Base-by-base conservation (phyloP, 2,329 filamentous ascomycete genomes). In the Conoideocrella luteorostrata region DNA sequence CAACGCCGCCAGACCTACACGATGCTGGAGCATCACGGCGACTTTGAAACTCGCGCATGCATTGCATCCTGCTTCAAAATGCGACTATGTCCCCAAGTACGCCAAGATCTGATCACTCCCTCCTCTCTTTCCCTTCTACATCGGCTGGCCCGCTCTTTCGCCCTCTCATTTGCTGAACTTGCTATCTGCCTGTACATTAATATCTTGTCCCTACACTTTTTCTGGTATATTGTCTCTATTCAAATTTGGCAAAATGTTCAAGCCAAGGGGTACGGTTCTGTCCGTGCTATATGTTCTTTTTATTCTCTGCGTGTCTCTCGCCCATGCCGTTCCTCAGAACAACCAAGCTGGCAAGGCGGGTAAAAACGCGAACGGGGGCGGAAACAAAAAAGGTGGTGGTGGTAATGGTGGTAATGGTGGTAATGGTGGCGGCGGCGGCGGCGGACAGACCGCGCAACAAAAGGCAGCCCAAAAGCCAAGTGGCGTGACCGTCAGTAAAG, bases 401-500 rank as follows among this genome's bases (percentile, higher is more conserved):
- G 29, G 41, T 12, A 26, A n/a, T n/a, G n/a, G 41, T 13, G 30
- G 30, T n/a, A n/a, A n/a, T n/a, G 39, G 15, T 17, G 28, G 40
- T 13, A 34, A 34, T 24, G 12, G 30, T 12, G 29, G 41, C 15
- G 33, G 41, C 15, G 33, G 41, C 18, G 30, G 30, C 21, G 24
- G 24, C 13, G 18, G 23, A 21, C 41, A 49, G 40, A 61, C 57
- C 7, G 51, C 55, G 21, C 59, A 62, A 45, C 53, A 61, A 41
- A 52, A 57, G 50, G 55, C 54, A 7, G 53, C 55, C 5, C 44
- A 52, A 20, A 57, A 62, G 3, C 58, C 44, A 15, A 34, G 64
- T 35, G 64, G 66, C 6, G 47, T 71, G 15, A 64, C 66, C 5
- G 47, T 51, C 20, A 74, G 75, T 3, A 70, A 70, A 0, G 75